A percentile compares a stretch with the other conserved stretches of the same genome.
Evolutionary conservation across 2,329 filamentous ascomycete genomes (phyloP).

Genomic region (Sclerotinia spermophila): DNA sequence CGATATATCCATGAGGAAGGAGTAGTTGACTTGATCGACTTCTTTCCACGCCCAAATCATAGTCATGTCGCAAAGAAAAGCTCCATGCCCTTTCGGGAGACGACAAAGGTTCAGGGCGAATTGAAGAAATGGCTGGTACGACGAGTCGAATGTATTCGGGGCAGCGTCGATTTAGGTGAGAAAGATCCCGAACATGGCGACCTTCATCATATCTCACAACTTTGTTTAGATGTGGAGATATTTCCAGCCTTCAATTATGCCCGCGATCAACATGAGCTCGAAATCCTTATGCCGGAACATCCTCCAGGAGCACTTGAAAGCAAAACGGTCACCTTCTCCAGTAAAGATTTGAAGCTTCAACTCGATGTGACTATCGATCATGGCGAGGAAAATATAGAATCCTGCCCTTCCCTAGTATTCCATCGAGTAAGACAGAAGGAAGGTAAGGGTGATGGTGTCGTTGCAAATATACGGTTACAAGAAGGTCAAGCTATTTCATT

Average conservation of each 20-base stretch:
- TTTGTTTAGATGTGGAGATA: conserved; percentile 56
- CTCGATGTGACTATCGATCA: conserved; percentile 64
- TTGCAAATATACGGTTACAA: conserved; percentile 54
- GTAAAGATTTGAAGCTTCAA: conserved; percentile 56
- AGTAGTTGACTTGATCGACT: conserved; percentile 69
- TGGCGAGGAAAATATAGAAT: conserved; percentile 46
- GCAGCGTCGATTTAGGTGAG: conserved; percentile 56
- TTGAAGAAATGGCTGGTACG: conserved; percentile 69
- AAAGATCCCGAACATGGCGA: not conserved
- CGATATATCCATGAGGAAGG: conserved; percentile 74
- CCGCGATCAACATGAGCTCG: conserved; percentile 56
- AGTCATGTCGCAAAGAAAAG: conserved; percentile 49
- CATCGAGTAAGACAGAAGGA: conserved; percentile 48
- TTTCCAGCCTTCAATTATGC: conserved; percentile 74
- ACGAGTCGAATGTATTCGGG: conserved; percentile 69
- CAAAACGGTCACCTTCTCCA: conserved; percentile 62
- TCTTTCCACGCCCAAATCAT: conserved; percentile 67
- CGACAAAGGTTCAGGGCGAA: conserved; percentile 53
- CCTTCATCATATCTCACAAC: conserved; percentile 10
- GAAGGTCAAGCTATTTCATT: conserved; percentile 70
- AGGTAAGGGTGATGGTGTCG: conserved; percentile 59
- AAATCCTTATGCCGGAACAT: conserved; percentile 47
- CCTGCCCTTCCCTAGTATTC: conserved; percentile 54
- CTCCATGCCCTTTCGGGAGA: conserved; percentile 53
- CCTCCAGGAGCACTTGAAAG: conserved; percentile 44